These are phyloP conservation scores for Myriosclerotinia curreyana DNA, from an alignment of 2,329 filamentous ascomycete genomes.

Conservation along the genomic window DNA sequence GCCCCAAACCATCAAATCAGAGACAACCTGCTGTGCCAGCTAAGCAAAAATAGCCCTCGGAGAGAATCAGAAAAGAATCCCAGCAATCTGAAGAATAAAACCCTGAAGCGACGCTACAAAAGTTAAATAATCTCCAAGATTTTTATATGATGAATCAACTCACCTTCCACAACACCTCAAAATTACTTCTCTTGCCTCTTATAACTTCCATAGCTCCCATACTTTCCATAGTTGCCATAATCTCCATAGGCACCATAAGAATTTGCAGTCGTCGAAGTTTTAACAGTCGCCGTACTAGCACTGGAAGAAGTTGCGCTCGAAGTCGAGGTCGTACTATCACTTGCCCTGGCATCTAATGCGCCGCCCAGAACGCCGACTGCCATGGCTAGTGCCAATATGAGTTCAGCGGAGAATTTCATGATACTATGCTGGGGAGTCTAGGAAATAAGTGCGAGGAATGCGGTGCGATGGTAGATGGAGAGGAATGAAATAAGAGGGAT, in stretches of 20 bases:
- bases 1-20: background rate
- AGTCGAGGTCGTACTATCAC: background rate
- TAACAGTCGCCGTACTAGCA: background rate
- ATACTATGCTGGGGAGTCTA: background rate
- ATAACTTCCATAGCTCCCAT: slow-evolving; percentile 21
- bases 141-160: background rate
- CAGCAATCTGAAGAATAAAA: background rate
- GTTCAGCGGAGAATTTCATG: background rate
- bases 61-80: background rate
- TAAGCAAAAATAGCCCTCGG: too few species aligned
- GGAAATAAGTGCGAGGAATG: background rate
- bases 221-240: slow-evolving; percentile 18
- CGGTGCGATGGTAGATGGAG: background rate
- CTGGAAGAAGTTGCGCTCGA: background rate
- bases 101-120: background rate
- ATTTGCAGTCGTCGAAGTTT: background rate
- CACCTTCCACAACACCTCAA: background rate
- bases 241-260: slow-evolving; percentile 15
- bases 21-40: too few species aligned
- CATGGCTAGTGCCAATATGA: background rate
- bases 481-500: background rate
- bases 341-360: slow-evolving; percentile 1
- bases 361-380: background rate
- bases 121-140: background rate
- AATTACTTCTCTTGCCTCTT: slow-evolving; percentile 8